A percentile compares a stretch with the other conserved stretches of the same genome.
phyloP scores from a whole-genome alignment of 2,329 filamentous ascomycete genomes.

The Laburnicola sp. region DNA sequence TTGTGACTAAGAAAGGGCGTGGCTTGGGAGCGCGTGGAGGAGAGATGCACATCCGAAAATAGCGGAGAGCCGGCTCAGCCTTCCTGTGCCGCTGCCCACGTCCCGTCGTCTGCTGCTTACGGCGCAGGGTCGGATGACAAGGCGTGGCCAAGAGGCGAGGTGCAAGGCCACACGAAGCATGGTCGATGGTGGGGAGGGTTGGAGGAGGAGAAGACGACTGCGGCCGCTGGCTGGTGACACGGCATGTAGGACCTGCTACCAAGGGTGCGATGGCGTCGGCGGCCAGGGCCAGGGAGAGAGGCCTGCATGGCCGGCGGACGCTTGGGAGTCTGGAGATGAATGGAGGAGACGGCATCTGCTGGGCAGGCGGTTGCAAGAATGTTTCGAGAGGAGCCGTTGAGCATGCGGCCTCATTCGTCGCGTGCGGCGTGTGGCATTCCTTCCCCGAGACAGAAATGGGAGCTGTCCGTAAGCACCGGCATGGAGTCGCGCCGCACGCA shows the following conservation, averaged over 20 bases:
- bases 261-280: not conserved
- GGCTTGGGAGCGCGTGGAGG: slow-evolving; percentile 29
- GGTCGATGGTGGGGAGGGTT: not conserved
- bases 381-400: too few species aligned
- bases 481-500: slow-evolving; percentile 34
- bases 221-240: too few species aligned
- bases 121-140: slow-evolving; percentile 27
- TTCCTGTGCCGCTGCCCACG: slow-evolving; percentile 28
- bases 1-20: slow-evolving; percentile 37
- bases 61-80: slow-evolving; percentile 38
- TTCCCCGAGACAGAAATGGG: slow-evolving; percentile 6
- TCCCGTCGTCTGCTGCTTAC: slow-evolving; percentile 33
- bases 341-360: slow-evolving; percentile 22
- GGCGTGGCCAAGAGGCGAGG: slow-evolving; percentile 11
- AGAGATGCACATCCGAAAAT: slow-evolving; percentile 29
- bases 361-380: not conserved
- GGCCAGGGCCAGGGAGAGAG: not conserved
- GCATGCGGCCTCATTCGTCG: not conserved
- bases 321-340: slow-evolving; percentile 12
- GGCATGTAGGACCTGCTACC: too few species aligned
- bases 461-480: slow-evolving; percentile 36
- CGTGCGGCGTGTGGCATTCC: too few species aligned
- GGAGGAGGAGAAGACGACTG: too few species aligned
- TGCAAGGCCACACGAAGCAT: slow-evolving; percentile 6
- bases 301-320: slow-evolving; percentile 17